These are phyloP conservation scores for Citrus sp. DNA, from an alignment of 345 rosid genomes.

Conservation along the genomic window DNA sequence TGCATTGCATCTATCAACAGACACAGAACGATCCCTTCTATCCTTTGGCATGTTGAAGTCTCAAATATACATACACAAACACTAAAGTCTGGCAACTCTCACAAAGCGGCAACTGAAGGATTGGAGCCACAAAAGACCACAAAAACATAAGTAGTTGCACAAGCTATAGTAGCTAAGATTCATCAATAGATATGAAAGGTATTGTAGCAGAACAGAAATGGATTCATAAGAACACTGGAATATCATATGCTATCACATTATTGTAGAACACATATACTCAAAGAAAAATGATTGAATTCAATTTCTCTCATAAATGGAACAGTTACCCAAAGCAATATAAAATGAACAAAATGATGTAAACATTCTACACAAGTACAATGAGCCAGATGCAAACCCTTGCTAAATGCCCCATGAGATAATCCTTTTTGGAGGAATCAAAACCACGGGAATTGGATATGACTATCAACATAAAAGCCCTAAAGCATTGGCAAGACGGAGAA, in stretches of 20 bases:
- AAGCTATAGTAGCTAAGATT: background rate
- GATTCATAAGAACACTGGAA: background rate
- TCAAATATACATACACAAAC: constrained; percentile 11
- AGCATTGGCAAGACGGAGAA: background rate
- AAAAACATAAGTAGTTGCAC: background rate
- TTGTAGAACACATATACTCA: background rate
- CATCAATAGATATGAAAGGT: background rate
- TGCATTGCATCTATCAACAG: constrained; percentile 58
- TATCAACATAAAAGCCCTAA: background rate
- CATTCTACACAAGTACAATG: background rate
- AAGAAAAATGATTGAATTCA: background rate
- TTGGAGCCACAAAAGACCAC: constrained; percentile 1
- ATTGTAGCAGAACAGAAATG: background rate
- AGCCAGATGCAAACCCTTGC: background rate
- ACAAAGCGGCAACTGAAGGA: constrained; percentile 13
- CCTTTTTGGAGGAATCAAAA: background rate
- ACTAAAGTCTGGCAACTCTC: constrained; percentile 7
- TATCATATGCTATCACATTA: background rate
- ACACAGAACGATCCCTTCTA: constrained; percentile 72
- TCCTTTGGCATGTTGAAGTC: constrained; percentile 73
- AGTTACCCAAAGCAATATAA: background rate
- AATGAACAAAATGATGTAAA: background rate
- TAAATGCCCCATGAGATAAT: background rate
- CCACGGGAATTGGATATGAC: background rate
- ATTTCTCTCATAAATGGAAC: background rate